Base-by-base conservation (phyloP, 2,329 filamentous ascomycete genomes). In the Diplodia seriata region DNA sequence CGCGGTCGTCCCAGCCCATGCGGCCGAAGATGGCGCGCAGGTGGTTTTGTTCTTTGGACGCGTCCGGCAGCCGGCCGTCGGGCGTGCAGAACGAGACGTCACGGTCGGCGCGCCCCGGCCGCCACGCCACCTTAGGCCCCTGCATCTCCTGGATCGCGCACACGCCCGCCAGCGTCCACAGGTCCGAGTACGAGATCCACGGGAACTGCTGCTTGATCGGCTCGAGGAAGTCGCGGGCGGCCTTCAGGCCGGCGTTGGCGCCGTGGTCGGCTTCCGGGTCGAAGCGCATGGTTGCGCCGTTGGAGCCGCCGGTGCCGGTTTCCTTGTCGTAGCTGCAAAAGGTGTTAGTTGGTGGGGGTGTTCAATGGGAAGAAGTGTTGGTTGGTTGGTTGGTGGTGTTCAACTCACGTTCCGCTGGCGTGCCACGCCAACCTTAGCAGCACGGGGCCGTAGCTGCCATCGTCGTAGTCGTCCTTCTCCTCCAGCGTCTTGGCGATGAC, bases 231-330 rank as follows among this genome's bases (percentile, higher is more conserved):
- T 97, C 90, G 69, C 94, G 92, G 70, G 94, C 95, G 74, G 87
- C 83, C 78, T 91, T 89, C 76, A 98, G 85, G 73, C 94, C 95
- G 69, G 94, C 93, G 77, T 99, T 99, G 81, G 94, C 95, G 73
- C 93, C 93, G 81, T 99, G 94, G 79, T 90, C 89, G 69, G 88
- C 85, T 83, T 98, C 95, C 56, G 94, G 94, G 29, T 89, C 85
- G 79, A 97, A 98, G 77, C 95, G 89, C 95, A 98, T 98, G 72
- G 94, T 97, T 68, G 94, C 94, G 72, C 95, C 94, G 80, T 98
- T 97, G 85, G 91, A 94, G 73, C 94, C 94, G 75, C 94, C 95
- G 55, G 94, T 98, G 72, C 87, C 86, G 31, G 94, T 97, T 77
- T 87, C 87, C 83, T 90, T 91, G 79, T 98, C 94, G 76, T 90